These are phyloP conservation scores for Xylaria sp. DNA, from an alignment of 2,329 filamentous ascomycete species.

Conservation along the genomic window DNA sequence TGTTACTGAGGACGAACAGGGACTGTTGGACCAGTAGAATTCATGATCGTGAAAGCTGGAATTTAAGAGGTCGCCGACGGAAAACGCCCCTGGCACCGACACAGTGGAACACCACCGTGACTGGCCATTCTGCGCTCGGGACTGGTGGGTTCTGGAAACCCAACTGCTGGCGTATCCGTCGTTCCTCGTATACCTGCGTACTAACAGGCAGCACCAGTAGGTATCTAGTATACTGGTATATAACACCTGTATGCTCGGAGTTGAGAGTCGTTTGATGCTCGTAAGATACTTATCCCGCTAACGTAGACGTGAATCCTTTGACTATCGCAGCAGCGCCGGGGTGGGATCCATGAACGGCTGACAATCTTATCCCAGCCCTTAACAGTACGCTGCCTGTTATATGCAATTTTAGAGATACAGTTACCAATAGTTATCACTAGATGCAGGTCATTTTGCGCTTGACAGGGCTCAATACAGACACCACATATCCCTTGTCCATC, in stretches of 20 bases:
- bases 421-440: background rate
- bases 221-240: background rate
- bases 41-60: conserved; percentile 27
- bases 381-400: background rate
- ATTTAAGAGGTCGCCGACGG: conserved; percentile 40
- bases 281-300: conserved; percentile 7
- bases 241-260: background rate
- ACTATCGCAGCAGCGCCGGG: background rate
- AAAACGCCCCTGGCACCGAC: conserved; percentile 36
- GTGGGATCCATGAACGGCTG: conserved; percentile 1
- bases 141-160: conserved; percentile 9
- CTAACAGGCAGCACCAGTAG: background rate
- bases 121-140: conserved; percentile 8
- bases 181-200: background rate
- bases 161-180: background rate
- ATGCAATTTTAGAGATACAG: background rate
- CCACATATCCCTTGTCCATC: background rate
- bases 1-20: conserved; percentile 27
- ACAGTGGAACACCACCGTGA: conserved; percentile 35
- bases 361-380: background rate
- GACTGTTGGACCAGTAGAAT: conserved; percentile 39
- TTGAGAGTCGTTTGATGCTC: background rate
- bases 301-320: background rate
- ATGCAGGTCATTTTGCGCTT: background rate
- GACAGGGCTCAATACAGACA: background rate